Percentiles rank a stretch among this genome's conserved stretches.
These are phyloP conservation scores for Galerina sulciceps DNA, from an alignment of 768 basidiomycete species.

Conservation along the genomic window DNA sequence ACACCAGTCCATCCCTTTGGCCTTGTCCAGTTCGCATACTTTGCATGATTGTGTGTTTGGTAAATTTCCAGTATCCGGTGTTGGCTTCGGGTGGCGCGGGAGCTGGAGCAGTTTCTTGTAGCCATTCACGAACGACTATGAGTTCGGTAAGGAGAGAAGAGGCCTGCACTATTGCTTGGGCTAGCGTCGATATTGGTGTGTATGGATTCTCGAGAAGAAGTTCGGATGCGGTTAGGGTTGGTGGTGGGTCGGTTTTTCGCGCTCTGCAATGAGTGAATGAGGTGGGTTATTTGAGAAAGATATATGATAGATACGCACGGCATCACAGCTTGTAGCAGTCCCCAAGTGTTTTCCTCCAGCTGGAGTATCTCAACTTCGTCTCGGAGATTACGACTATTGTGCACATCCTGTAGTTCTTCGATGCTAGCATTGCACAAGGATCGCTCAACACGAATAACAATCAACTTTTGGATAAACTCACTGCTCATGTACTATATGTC, in stretches of 20 bases:
- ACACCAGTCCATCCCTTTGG: conserved; percentile 55
- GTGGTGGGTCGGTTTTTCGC: conserved; percentile 63
- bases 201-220: conserved; percentile 78
- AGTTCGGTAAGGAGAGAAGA: conserved; percentile 77
- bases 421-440: conserved; percentile 39
- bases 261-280: conserved; percentile 43
- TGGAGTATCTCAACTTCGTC: conserved; percentile 66
- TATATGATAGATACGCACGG: conserved; percentile 50
- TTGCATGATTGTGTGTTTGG: conserved; percentile 76
- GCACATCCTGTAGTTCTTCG: conserved; percentile 50
- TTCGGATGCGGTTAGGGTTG: conserved; percentile 51
- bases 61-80: conserved; percentile 85
- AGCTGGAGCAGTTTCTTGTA: conserved; percentile 75
- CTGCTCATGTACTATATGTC: conserved; percentile 58
- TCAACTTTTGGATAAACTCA: conserved; percentile 32
- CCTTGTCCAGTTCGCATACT: conserved; percentile 52
- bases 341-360: conserved; percentile 85
- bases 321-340: conserved; percentile 75
- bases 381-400: conserved; percentile 36
- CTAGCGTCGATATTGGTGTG: conserved; percentile 76
- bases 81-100: conserved; percentile 70
- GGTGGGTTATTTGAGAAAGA: background rate
- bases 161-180: conserved; percentile 70
- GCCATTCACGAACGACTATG: conserved; percentile 85
- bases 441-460: background rate